phyloP scores from a whole-genome alignment of 805 yeast genomes.

The Cyberlindnera mycetangii region DNA sequence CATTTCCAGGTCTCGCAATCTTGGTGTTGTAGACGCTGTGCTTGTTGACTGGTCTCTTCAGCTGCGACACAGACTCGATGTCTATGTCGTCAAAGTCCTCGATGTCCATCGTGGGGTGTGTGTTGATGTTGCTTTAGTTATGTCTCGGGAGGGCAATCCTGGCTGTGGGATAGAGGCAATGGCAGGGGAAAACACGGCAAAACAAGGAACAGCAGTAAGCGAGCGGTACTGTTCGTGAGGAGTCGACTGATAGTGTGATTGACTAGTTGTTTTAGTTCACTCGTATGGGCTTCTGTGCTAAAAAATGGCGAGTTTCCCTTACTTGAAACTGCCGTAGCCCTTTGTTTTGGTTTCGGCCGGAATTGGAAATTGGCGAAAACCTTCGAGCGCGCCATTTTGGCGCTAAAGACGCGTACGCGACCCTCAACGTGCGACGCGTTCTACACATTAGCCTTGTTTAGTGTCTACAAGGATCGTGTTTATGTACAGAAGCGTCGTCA shows the following conservation, averaged over 20 bases:
- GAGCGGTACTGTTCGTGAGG: too few relatives aligned
- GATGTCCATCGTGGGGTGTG: not conserved
- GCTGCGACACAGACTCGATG: constrained; percentile 14
- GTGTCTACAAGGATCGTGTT: too few relatives aligned
- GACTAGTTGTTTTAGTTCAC: too few relatives aligned
- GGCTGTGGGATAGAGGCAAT: too few relatives aligned
- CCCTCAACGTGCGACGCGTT: not conserved
- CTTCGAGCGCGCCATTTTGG: not conserved
- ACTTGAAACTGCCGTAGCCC: constrained; percentile 3
- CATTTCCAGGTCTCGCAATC: constrained; percentile 9
- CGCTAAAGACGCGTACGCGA: constrained; percentile 6
- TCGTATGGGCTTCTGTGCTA: too few relatives aligned
- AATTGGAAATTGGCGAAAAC: constrained; percentile 8
- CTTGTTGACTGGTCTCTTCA: not conserved
- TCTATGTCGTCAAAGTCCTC: constrained; percentile 23
- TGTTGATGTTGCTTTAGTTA: not conserved
- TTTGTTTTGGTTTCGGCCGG: constrained; percentile 14
- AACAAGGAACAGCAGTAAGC: too few relatives aligned
- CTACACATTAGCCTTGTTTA: too few relatives aligned
- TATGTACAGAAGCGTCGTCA: not conserved
- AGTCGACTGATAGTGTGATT: too few relatives aligned
- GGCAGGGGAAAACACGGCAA: too few relatives aligned
- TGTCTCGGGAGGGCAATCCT: too few relatives aligned
- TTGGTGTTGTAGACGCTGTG: constrained; percentile 1
- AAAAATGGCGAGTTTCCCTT: not conserved